A percentile compares a stretch with the other conserved stretches of the same genome.
Evolutionary conservation across 2,329 filamentous ascomycete genomes (phyloP).

Genomic region (Knoxdaviesia proteae): DNA sequence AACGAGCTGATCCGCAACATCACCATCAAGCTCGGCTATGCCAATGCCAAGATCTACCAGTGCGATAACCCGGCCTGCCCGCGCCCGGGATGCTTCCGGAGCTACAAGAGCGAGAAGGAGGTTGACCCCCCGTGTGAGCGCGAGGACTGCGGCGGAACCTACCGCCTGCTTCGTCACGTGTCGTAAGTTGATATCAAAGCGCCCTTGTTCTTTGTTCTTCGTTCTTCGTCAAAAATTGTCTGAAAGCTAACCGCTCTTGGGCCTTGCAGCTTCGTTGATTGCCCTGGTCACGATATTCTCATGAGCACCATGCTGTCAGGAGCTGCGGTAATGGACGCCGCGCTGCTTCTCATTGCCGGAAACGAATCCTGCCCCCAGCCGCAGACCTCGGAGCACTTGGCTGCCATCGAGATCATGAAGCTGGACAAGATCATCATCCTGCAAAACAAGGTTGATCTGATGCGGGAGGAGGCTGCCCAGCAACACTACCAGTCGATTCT

Average conservation of each 20-base stretch:
- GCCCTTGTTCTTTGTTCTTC: background rate
- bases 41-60: constrained; percentile 99
- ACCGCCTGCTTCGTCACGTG: constrained; percentile 75
- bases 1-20: constrained; percentile 98
- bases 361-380: constrained; percentile 98
- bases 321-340: constrained; percentile 97
- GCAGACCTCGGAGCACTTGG: constrained; percentile 95
- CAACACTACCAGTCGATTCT: constrained; percentile 93
- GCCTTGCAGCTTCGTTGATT: constrained; percentile 66
- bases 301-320: constrained; percentile 99
- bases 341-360: constrained; percentile 84
- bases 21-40: constrained; percentile 98
- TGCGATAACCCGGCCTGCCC: constrained; percentile 86
- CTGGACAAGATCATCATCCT: constrained; percentile 98
- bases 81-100: constrained; percentile 83
- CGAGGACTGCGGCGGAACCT: constrained; percentile 73
- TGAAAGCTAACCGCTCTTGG: constrained; percentile 8
- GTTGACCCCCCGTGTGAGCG: constrained; percentile 90
- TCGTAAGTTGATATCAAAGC: constrained; percentile 39
- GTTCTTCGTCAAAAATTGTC: background rate
- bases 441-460: constrained; percentile 98
- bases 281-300: constrained; percentile 99
- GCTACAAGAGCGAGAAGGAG: constrained; percentile 98
- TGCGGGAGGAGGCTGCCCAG: constrained; percentile 85
- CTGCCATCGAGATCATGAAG: constrained; percentile 99